Conservation (phyloP, 2,329 filamentous ascomycete species). For the Harringtonia lauricola region DNA sequence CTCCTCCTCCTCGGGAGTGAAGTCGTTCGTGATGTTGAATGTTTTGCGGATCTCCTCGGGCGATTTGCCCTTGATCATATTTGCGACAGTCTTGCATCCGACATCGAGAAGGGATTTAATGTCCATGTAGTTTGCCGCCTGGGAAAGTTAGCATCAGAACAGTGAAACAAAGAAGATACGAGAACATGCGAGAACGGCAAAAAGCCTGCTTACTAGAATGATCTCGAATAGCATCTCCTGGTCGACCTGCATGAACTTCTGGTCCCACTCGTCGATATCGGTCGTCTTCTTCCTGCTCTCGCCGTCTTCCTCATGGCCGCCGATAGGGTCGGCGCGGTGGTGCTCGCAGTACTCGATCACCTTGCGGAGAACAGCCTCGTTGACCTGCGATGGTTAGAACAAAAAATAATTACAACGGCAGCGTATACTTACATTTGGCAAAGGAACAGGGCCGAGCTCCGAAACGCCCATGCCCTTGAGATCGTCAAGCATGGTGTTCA, state of each 20-base stretch:
- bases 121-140: conserved; percentile 97
- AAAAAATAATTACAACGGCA: neutral
- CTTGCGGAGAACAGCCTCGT: conserved; percentile 87
- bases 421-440: conserved; percentile 56
- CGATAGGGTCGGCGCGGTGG: conserved; percentile 81
- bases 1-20: conserved; percentile 97
- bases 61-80: conserved; percentile 99
- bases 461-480: conserved; percentile 40
- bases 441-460: conserved; percentile 58
- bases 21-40: conserved; percentile 99
- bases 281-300: conserved; percentile 97
- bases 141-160: conserved; percentile 11
- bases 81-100: conserved; percentile 97
- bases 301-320: conserved; percentile 74
- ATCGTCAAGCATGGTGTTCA: conserved; percentile 98
- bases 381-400: conserved; percentile 45
- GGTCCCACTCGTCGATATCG: conserved; percentile 98
- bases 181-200: neutral
- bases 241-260: conserved; percentile 99
- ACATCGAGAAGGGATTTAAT: conserved; percentile 98
- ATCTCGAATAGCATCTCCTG: conserved; percentile 99
- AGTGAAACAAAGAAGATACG: neutral
- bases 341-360: conserved; percentile 98
- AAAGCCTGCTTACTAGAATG: conserved; percentile 60
- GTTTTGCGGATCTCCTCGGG: conserved; percentile 99